Percentiles rank a stretch among this genome's conserved stretches.
Evolutionary conservation across 129 eudicot species (phyloP).

Genomic region (Helianthus tuberosus): DNA sequence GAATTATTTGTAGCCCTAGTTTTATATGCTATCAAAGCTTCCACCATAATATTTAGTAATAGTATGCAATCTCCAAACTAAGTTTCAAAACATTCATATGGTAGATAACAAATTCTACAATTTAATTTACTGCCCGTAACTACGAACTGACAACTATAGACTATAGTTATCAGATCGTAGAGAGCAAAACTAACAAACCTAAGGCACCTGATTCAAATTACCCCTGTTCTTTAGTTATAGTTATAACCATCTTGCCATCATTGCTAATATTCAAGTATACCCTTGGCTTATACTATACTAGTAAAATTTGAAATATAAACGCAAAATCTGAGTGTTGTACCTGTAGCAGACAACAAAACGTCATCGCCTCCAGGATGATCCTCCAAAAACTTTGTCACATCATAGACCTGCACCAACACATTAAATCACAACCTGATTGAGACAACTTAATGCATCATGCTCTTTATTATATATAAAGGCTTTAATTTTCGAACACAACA

Average conservation of each 20-base stretch:
- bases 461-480: background rate
- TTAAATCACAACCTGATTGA: background rate
- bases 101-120: conserved; percentile 11
- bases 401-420: conserved; percentile 67
- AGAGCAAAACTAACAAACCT: background rate
- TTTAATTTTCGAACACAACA: background rate
- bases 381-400: conserved; percentile 91
- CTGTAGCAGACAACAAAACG: conserved; percentile 84
- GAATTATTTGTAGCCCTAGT: background rate
- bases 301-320: background rate
- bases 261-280: background rate
- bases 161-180: too few species aligned
- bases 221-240: background rate
- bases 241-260: background rate
- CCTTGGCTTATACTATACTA: background rate
- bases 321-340: conserved; percentile 33
- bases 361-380: conserved; percentile 99
- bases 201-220: background rate
- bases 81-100: background rate
- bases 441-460: conserved; percentile 2
- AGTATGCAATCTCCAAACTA: background rate
- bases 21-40: background rate
- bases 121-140: background rate
- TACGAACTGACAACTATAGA: too few species aligned
- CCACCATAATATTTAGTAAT: background rate